Evolutionary conservation across 192 early-diverging fungal genomes (phyloP).

Genomic region (Kappamyces sp.): DNA sequence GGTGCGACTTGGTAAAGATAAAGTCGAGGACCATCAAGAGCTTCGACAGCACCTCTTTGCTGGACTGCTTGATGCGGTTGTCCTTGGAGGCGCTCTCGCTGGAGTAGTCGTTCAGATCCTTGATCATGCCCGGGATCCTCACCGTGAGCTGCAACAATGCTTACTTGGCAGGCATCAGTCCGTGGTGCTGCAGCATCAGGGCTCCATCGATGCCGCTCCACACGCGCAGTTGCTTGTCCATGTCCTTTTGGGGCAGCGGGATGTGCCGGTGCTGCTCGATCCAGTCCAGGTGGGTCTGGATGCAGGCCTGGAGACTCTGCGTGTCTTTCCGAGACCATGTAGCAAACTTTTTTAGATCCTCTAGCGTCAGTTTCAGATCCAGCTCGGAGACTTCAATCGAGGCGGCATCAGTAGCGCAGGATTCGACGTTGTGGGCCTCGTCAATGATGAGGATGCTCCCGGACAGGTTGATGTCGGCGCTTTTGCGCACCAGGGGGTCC

Average conservation of each 20-base stretch:
- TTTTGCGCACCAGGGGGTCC: constrained; percentile 11
- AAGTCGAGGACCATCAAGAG: too few species aligned
- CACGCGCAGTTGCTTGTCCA: background rate
- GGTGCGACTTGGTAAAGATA: too few species aligned
- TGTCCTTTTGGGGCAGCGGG: constrained; percentile 5
- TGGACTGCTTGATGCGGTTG: too few species aligned
- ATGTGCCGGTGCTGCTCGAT: background rate
- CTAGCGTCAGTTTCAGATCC: background rate
- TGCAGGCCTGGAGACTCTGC: background rate
- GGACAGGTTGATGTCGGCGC: constrained; percentile 3
- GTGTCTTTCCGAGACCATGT: background rate
- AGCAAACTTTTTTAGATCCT: background rate
- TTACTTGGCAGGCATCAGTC: too few species aligned
- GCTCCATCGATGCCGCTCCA: background rate
- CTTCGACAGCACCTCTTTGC: too few species aligned
- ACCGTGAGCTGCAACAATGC: too few species aligned
- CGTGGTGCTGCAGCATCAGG: too few species aligned
- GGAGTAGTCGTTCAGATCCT: too few species aligned
- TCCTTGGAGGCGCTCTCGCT: too few species aligned
- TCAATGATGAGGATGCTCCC: constrained; percentile 25
- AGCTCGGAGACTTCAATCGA: constrained; percentile 4
- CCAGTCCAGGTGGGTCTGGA: constrained; percentile 2
- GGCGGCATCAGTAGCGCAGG: constrained; percentile 1
- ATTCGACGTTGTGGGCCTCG: constrained; percentile 26
- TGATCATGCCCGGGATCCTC: too few species aligned